Conservation (phyloP, 2,329 filamentous ascomycete genomes). For the Hymenoscyphus linearis region DNA sequence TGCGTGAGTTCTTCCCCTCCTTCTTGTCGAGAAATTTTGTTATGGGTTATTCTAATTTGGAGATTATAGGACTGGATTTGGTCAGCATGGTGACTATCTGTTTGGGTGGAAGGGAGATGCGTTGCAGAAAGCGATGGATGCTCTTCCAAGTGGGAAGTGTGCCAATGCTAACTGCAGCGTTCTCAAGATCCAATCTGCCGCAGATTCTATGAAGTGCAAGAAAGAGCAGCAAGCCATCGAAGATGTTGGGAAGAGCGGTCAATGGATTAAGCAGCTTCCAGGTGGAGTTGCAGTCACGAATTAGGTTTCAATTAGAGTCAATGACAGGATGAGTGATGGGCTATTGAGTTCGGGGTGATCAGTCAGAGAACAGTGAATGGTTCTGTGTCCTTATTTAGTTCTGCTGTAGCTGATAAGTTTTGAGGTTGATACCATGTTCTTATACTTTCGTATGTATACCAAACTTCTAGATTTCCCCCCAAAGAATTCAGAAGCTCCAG, state of each 20-base stretch:
- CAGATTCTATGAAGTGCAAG: constrained; percentile 2
- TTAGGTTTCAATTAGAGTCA: not conserved
- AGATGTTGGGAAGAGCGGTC: constrained; percentile 2
- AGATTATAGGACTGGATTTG: constrained; percentile 4
- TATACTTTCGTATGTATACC: too few relatives aligned
- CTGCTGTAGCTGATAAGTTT: too few relatives aligned
- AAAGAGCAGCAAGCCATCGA: not conserved
- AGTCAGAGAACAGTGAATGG: too few relatives aligned
- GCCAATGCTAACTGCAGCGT: not conserved
- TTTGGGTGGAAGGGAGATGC: constrained; percentile 9
- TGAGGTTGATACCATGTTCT: too few relatives aligned
- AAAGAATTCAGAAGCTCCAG: too few relatives aligned
- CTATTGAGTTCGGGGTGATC: too few relatives aligned
- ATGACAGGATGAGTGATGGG: not conserved
- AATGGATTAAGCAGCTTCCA: constrained; percentile 10
- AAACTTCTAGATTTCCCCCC: too few relatives aligned
- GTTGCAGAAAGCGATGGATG: constrained; percentile 7
- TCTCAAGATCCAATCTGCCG: constrained; percentile 2
- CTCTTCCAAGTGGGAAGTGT: constrained; percentile 3
- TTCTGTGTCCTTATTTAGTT: too few relatives aligned
- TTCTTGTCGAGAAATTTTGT: not conserved
- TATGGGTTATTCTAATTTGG: not conserved
- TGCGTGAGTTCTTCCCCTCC: constrained; percentile 30
- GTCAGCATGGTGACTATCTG: constrained; percentile 7
- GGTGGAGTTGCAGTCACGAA: constrained; percentile 5